These are phyloP conservation scores for Volvariella surrecta DNA, from an alignment of 1,284 basidiomycete species.

Conservation along the genomic window DNA sequence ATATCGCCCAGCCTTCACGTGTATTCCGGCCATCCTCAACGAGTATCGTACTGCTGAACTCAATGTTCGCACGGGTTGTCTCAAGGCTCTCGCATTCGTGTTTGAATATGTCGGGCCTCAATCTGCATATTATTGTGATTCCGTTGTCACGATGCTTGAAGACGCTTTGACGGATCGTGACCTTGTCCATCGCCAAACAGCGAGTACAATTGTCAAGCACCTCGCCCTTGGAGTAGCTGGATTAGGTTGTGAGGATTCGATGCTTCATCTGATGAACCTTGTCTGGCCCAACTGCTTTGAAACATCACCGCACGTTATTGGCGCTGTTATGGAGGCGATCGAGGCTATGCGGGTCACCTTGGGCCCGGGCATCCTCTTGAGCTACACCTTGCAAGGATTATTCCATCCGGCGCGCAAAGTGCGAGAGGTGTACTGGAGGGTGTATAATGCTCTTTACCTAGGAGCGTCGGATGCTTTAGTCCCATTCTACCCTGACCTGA, in stretches of 20 bases:
- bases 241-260: conserved; percentile 95
- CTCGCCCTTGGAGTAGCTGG: conserved; percentile 95
- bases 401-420: conserved; percentile 97
- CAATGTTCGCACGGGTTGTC: conserved; percentile 98
- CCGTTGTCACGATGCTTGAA: conserved; percentile 95
- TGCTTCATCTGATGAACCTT: conserved; percentile 96
- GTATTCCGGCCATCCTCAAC: conserved; percentile 97
- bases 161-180: conserved; percentile 98
- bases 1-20: conserved; percentile 75
- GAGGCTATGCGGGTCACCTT: conserved; percentile 96
- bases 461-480: conserved; percentile 88
- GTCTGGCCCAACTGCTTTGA: conserved; percentile 99
- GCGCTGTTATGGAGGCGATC: conserved; percentile 92
- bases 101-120: conserved; percentile 99
- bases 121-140: conserved; percentile 97
- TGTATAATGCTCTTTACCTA: conserved; percentile 88
- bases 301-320: conserved; percentile 96
- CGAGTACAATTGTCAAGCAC: conserved; percentile 99
- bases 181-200: conserved; percentile 96
- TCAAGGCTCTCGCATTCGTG: conserved; percentile 97
- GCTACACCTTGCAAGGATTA: conserved; percentile 86
- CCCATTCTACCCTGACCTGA: conserved; percentile 89
- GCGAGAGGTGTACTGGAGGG: conserved; percentile 91
- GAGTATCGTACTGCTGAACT: conserved; percentile 98
- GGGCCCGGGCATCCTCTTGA: conserved; percentile 88